A percentile compares a stretch with the other conserved stretches of the same genome.
Conservation (phyloP, 805 yeast genomes). For the Grigorovia jiainica region DNA sequence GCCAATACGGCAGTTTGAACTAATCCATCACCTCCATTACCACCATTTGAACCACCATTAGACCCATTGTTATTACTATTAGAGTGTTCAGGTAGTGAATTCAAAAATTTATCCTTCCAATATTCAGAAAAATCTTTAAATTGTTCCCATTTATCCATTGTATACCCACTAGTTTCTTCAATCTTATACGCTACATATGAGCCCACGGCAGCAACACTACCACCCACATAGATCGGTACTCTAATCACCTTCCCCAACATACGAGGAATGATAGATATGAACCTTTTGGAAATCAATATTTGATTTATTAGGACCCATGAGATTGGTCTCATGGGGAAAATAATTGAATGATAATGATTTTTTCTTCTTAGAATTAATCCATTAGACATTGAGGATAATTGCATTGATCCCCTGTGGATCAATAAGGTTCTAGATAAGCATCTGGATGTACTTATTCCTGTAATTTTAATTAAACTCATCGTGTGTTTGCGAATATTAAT, state of each 20-base stretch:
- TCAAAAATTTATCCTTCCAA: conserved; percentile 33
- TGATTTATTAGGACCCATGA: background rate
- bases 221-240: conserved; percentile 78
- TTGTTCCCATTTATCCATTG: conserved; percentile 55
- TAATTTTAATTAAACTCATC: too few species aligned
- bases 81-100: conserved; percentile 6
- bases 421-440: background rate
- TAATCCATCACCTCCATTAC: conserved; percentile 49
- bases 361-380: background rate
- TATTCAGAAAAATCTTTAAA: conserved; percentile 55
- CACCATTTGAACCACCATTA: conserved; percentile 40
- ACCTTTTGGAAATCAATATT: conserved; percentile 14
- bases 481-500: too few species aligned
- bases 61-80: conserved; percentile 20
- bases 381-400: background rate
- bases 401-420: background rate
- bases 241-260: conserved; percentile 45
- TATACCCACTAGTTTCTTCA: conserved; percentile 69
- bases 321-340: background rate
- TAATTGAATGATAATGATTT: background rate
- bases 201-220: conserved; percentile 90
- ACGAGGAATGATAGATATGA: conserved; percentile 37
- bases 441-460: background rate
- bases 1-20: conserved; percentile 30
- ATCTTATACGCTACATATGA: conserved; percentile 87